These are phyloP conservation scores for Boletus rubropictus DNA, from an alignment of 768 basidiomycete species.

Conservation along the genomic window DNA sequence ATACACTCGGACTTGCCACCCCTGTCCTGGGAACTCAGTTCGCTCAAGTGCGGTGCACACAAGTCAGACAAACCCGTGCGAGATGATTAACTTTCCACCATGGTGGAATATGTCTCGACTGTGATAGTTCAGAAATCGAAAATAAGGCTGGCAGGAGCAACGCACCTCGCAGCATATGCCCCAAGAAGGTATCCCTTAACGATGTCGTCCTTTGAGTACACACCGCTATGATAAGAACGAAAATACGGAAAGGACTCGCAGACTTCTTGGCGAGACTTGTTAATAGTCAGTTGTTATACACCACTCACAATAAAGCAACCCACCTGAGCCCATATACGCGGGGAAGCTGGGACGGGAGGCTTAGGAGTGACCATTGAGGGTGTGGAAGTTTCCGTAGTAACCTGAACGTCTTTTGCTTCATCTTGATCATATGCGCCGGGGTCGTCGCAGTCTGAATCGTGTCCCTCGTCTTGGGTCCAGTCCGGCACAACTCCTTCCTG, in stretches of 20 bases:
- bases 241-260: constrained; percentile 73
- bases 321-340: constrained; percentile 45
- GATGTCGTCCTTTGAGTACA: constrained; percentile 55
- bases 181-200: constrained; percentile 76
- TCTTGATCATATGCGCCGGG: constrained; percentile 5
- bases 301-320: constrained; percentile 4
- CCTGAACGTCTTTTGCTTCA: constrained; percentile 11
- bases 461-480: constrained; percentile 24
- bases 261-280: constrained; percentile 75
- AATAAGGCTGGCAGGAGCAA: constrained; percentile 1
- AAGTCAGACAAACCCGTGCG: constrained; percentile 60
- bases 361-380: constrained; percentile 8
- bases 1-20: constrained; percentile 66
- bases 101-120: constrained; percentile 69
- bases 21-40: constrained; percentile 29
- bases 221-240: constrained; percentile 71
- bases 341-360: constrained; percentile 24
- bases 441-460: constrained; percentile 12
- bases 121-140: constrained; percentile 9
- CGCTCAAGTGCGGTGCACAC: not conserved
- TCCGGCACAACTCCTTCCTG: constrained; percentile 11
- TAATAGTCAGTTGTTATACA: not conserved
- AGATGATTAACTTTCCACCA: constrained; percentile 67
- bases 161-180: constrained; percentile 61
- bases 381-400: constrained; percentile 3